phyloP scores from a whole-genome alignment of 352 stramenopile species.

The Stephanocyclus meneghinianus region DNA sequence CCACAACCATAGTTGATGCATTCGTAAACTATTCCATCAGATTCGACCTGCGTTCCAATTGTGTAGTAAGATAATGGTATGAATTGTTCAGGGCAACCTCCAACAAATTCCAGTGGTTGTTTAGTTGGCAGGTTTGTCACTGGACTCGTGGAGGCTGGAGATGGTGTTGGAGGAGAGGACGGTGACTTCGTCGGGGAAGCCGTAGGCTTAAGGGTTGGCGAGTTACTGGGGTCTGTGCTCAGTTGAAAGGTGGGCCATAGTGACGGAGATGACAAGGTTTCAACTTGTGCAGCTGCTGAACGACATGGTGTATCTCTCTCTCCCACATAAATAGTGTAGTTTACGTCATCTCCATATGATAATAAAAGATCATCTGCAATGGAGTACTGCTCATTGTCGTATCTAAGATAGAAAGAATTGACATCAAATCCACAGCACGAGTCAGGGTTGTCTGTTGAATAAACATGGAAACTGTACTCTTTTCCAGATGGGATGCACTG shows the following conservation, averaged over 20 bases:
- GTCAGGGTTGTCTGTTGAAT: slow-evolving; percentile 11
- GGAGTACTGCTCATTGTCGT: slow-evolving; percentile 9
- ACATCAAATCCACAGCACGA: slow-evolving; percentile 26
- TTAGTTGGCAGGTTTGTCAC: not conserved
- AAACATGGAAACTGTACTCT: slow-evolving; percentile 21
- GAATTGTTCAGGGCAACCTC: slow-evolving; percentile 9
- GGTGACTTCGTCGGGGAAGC: not conserved
- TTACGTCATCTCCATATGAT: not conserved
- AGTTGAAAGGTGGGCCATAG: not conserved
- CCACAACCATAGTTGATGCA: slow-evolving; percentile 11
- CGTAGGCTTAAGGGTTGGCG: not conserved
- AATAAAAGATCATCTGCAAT: slow-evolving; percentile 3
- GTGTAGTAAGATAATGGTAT: slow-evolving; percentile 2
- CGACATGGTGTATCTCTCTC: not conserved
- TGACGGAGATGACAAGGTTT: slow-evolving; percentile 9
- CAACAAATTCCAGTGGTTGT: not conserved
- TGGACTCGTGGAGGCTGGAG: not conserved
- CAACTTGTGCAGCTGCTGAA: not conserved
- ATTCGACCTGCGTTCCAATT: not conserved
- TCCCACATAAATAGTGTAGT: slow-evolving; percentile 5
- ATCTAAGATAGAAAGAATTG: not conserved
- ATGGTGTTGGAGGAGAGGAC: not conserved
- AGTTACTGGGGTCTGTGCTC: not conserved
- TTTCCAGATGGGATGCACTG: slow-evolving; percentile 17
- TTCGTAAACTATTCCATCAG: slow-evolving; percentile 8